Evolutionary conservation across 202 grass and related monocot species (phyloP), one percentile per base, ranked within the genome.

Genomic region (Hordeum pubiflorum): DNA sequence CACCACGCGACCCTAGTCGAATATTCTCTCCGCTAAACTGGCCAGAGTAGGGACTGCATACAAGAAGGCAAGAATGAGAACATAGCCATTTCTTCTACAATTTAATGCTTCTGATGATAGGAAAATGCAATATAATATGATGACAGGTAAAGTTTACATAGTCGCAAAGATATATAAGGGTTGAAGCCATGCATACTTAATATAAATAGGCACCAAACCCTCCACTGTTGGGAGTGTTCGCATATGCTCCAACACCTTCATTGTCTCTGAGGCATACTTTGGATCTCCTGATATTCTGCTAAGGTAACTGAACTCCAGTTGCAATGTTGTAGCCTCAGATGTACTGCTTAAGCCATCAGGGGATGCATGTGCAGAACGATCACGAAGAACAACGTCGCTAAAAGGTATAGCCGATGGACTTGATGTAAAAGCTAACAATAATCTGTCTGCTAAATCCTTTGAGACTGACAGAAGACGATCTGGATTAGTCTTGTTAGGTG

Each of bases 11-110:
- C 79, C 95, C 95, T 66, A 98, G 86, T 39, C 95, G 85, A 72
- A 98, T 98, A 80, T 98, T 94, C 72, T 98, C 90, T 83, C 95
- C 95, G 54, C 76, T 89, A 83, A 94, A 98, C 69, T 94, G 92
- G 88, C 95, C 92, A 75, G 95, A 91, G 27, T 81, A 69, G 60
- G 95, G 95, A 74, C 95, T 98, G 88, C 79, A 80, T 70, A 79
- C 17, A 66, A 80, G 66, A 82, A 84, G 31, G 20, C 5, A 82
- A 73, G 39, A 81, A 82, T 67, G 12, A 85, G 60, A 83, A 61
- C 13, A 81, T 69, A 55, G 64, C 40, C 8, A 86, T 64, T 58
- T 74, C 43, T 31, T 34, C 40, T 24, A 75, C 21, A 84, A 77
- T 6, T 59, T 54, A 70, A 75, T 68, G 23, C 21, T 61, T 75